Evolutionary conservation across 2,329 filamentous ascomycete genomes (phyloP).

Genomic region (Ceratocystis variospora): DNA sequence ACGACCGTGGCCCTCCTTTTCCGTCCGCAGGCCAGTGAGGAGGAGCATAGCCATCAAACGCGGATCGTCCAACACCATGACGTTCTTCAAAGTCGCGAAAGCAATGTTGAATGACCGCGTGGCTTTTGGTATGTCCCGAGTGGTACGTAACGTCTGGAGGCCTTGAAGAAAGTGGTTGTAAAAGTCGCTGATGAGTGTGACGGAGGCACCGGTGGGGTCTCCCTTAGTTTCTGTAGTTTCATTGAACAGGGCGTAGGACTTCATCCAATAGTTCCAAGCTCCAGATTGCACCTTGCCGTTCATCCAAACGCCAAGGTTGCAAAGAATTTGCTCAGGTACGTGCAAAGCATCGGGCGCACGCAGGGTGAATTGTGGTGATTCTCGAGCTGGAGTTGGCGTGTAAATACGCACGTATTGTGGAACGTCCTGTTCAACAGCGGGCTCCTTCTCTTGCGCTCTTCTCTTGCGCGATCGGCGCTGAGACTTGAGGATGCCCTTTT

Average conservation of each 20-base stretch:
- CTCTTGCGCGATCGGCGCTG: slow-evolving; percentile 18
- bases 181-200: slow-evolving; percentile 18
- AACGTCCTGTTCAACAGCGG: slow-evolving; percentile 11
- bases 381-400: slow-evolving; percentile 12
- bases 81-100: slow-evolving; percentile 15
- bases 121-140: slow-evolving; percentile 5
- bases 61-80: slow-evolving; percentile 18
- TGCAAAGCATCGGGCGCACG: slow-evolving; percentile 15
- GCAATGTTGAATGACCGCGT: slow-evolving; percentile 18
- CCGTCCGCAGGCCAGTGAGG: slow-evolving; percentile 15
- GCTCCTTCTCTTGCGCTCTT: slow-evolving; percentile 9
- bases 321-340: slow-evolving; percentile 16
- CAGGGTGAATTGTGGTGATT: slow-evolving; percentile 11
- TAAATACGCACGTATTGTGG: slow-evolving; percentile 17
- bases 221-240: slow-evolving; percentile 14
- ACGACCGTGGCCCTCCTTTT: slow-evolving; percentile 18
- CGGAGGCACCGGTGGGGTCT: slow-evolving; percentile 15
- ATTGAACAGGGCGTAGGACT: slow-evolving; percentile 7
- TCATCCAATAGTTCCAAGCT: slow-evolving; percentile 15
- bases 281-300: slow-evolving; percentile 14
- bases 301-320: slow-evolving; percentile 15
- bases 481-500: slow-evolving; percentile 18
- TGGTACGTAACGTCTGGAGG: slow-evolving; percentile 12
- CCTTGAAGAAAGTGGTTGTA: slow-evolving; percentile 18
- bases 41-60: slow-evolving; percentile 17